A percentile compares a stretch with the other conserved stretches of the same genome.
These are phyloP conservation scores for Xylaria curta DNA, from an alignment of 495 filamentous ascomycete species.

Conservation along the genomic window DNA sequence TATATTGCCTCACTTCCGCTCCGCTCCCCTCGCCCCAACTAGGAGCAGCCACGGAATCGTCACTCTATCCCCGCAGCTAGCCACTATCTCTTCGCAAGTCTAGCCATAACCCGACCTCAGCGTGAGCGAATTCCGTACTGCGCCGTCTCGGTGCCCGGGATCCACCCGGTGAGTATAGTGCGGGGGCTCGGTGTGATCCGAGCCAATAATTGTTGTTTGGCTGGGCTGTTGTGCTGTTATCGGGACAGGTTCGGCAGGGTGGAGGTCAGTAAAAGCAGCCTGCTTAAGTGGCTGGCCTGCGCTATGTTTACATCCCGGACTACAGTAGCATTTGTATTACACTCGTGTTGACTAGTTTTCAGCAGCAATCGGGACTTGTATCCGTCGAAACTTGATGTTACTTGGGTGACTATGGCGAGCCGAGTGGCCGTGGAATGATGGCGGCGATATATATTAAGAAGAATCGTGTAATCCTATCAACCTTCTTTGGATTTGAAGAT, in stretches of 20 bases:
- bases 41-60: background rate
- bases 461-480: background rate
- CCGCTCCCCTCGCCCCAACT: background rate
- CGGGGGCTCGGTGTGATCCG: slow-evolving; percentile 2
- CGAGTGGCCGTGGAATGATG: background rate
- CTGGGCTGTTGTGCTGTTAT: background rate
- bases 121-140: background rate
- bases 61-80: background rate
- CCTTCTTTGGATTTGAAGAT: no score
- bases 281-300: background rate
- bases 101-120: background rate
- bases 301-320: background rate
- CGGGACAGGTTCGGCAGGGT: background rate
- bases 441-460: background rate
- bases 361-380: background rate
- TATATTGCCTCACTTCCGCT: background rate
- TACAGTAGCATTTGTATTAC: background rate
- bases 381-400: background rate
- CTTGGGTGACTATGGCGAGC: background rate
- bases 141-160: background rate
- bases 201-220: background rate
- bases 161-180: slow-evolving; percentile 1
- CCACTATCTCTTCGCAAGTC: background rate
- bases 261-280: background rate
- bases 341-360: background rate